Percentiles rank a stretch among this genome's conserved stretches.
These are phyloP conservation scores for Fusarium udum DNA, from an alignment of 2,329 filamentous ascomycete species.

Conservation along the genomic window DNA sequence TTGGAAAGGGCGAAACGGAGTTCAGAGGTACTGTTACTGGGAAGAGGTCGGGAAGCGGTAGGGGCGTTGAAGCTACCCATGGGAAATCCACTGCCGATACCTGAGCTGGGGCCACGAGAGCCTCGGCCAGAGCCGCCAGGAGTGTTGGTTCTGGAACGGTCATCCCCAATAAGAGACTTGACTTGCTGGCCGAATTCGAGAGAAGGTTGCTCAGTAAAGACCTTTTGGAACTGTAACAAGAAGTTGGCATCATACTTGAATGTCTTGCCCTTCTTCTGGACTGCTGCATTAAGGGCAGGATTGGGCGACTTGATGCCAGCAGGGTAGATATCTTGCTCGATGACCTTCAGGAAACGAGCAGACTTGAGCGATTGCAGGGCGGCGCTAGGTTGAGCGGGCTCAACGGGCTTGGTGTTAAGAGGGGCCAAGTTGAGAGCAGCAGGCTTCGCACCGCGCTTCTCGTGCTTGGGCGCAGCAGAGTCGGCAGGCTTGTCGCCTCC, in stretches of 20 bases:
- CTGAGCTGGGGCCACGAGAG: conserved; percentile 17
- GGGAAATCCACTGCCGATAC: conserved; percentile 53
- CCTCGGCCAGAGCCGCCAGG: conserved; percentile 28
- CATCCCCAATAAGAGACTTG: conserved; percentile 84
- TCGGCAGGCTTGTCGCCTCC: conserved; percentile 57
- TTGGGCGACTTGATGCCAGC: conserved; percentile 87
- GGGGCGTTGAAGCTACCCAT: conserved; percentile 77
- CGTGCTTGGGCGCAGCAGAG: conserved; percentile 61
- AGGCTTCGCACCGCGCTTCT: conserved; percentile 78
- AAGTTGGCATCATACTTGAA: conserved; percentile 98
- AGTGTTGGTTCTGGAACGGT: conserved; percentile 56
- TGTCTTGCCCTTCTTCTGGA: conserved; percentile 79
- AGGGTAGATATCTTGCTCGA: conserved; percentile 84
- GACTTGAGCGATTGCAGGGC: conserved; percentile 94
- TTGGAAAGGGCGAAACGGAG: conserved; percentile 76
- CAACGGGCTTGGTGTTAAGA: conserved; percentile 84
- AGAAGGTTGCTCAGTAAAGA: conserved; percentile 97
- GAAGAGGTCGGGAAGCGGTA: conserved; percentile 65
- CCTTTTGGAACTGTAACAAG: conserved; percentile 92
- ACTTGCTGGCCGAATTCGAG: conserved; percentile 92
- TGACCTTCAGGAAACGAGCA: conserved; percentile 84
- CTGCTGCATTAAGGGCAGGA: conserved; percentile 84
- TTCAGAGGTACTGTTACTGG: conserved; percentile 79
- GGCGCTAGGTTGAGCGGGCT: conserved; percentile 91
- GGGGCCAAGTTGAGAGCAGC: conserved; percentile 85